phyloP scores from a whole-genome alignment of 1,284 basidiomycete species.

The Leccinum colubrinum region DNA sequence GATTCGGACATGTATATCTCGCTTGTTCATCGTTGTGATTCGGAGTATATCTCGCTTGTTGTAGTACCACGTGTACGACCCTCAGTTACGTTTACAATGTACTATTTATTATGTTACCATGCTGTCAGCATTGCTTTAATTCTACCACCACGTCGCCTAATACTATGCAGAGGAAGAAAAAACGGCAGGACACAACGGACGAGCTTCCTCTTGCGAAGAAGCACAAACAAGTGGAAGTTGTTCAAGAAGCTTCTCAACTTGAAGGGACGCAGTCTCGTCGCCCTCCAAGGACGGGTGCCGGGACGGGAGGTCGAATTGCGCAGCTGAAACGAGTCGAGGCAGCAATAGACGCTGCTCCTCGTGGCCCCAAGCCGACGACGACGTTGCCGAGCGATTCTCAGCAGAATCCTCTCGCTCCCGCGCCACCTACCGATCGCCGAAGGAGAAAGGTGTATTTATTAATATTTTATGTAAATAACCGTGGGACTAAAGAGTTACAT shows the following conservation, averaged over 20 bases:
- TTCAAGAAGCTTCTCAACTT: background rate
- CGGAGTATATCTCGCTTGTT: background rate
- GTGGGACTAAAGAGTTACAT: background rate
- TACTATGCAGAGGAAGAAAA: background rate
- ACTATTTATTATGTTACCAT: background rate
- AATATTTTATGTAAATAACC: background rate
- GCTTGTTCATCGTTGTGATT: too few relatives aligned
- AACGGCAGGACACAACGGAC: background rate
- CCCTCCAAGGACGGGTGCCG: background rate
- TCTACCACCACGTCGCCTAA: background rate
- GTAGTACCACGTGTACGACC: background rate
- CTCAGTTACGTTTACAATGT: background rate
- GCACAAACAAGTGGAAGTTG: background rate
- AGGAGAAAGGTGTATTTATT: background rate
- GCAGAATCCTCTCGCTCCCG: background rate
- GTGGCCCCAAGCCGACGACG: background rate
- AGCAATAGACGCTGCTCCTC: background rate
- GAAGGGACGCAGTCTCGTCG: background rate
- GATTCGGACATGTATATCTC: background rate
- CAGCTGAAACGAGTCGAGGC: background rate
- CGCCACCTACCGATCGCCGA: background rate
- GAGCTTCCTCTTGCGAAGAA: background rate
- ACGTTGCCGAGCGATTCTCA: background rate
- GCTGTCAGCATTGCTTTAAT: background rate
- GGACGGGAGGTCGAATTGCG: background rate